Percentiles rank a stretch among this genome's conserved stretches.
phyloP scores from a whole-genome alignment of 2,329 filamentous ascomycete genomes.

The Cercospora sojina region DNA sequence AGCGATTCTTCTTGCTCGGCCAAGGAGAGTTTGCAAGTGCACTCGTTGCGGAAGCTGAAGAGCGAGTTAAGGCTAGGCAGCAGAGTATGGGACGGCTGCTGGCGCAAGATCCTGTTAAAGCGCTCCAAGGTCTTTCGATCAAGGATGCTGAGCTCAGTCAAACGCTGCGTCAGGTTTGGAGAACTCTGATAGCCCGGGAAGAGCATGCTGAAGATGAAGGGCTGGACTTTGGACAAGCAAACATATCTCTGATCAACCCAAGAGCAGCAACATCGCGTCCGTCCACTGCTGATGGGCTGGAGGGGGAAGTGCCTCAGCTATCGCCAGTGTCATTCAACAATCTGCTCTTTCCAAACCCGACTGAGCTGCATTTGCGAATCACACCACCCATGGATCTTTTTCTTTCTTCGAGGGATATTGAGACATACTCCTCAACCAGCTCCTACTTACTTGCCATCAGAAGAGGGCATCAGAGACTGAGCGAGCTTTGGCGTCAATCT shows the following conservation, averaged over 20 bases:
- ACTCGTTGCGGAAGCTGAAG: constrained; percentile 80
- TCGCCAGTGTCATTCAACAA: constrained; percentile 67
- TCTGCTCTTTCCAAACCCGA: constrained; percentile 75
- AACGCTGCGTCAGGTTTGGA: constrained; percentile 75
- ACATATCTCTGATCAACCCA: constrained; percentile 66
- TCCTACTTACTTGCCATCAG: constrained; percentile 83
- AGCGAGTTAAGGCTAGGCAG: constrained; percentile 72
- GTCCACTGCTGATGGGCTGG: constrained; percentile 42
- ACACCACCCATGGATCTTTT: constrained; percentile 84
- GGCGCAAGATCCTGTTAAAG: constrained; percentile 53
- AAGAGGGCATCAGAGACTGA: constrained; percentile 79
- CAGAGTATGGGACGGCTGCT: constrained; percentile 54
- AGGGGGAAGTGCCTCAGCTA: constrained; percentile 42
- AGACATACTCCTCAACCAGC: constrained; percentile 80
- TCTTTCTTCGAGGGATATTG: constrained; percentile 70
- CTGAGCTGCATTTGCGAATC: constrained; percentile 68
- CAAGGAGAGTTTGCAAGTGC: constrained; percentile 89
- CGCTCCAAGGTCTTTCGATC: constrained; percentile 63
- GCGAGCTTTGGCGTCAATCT: constrained; percentile 82
- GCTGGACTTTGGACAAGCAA: constrained; percentile 76
- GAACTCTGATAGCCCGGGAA: constrained; percentile 71
- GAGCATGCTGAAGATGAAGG: constrained; percentile 73
- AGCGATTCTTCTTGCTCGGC: constrained; percentile 83
- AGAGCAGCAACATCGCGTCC: constrained; percentile 45
- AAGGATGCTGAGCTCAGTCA: constrained; percentile 85